phyloP scores from a whole-genome alignment of 2,329 filamentous ascomycete genomes.

The Fusarium compactum region DNA sequence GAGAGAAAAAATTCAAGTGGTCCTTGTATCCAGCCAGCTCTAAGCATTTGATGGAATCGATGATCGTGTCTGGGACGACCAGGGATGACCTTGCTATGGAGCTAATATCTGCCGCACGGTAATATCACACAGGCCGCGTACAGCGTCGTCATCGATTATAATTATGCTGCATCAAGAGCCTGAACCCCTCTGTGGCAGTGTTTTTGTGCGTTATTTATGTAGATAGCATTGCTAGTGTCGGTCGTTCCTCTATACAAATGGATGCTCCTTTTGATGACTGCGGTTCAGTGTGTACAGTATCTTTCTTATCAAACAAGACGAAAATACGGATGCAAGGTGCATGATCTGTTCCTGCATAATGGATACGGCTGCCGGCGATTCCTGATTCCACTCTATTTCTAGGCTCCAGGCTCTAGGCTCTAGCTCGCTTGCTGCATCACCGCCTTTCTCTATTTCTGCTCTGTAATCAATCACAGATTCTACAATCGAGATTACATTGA shows the following conservation, averaged over 20 bases:
- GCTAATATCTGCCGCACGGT: slow-evolving; percentile 6
- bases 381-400: slow-evolving; percentile 6
- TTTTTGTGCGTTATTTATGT: neutral
- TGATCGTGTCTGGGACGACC: slow-evolving; percentile 28
- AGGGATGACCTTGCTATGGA: slow-evolving; percentile 24
- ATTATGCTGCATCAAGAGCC: slow-evolving; percentile 7
- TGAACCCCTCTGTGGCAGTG: neutral
- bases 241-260: neutral
- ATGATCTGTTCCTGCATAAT: slow-evolving; percentile 35
- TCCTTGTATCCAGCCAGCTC: neutral
- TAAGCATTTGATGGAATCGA: slow-evolving; percentile 22
- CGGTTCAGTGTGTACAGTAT: neutral
- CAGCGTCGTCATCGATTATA: slow-evolving; percentile 38
- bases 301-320: neutral
- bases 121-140: slow-evolving; percentile 33
- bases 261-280: neutral
- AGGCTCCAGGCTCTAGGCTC: neutral
- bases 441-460: slow-evolving; percentile 1
- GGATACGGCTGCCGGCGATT: slow-evolving; percentile 4
- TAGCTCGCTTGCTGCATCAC: slow-evolving; percentile 8
- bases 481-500: slow-evolving; percentile 33
- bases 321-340: slow-evolving; percentile 12
- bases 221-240: neutral
- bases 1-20: slow-evolving; percentile 9
- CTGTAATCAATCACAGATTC: slow-evolving; percentile 20